phyloP scores from a whole-genome alignment of 371 early-diverging fungal genomes.

The Mucor ambiguus region DNA sequence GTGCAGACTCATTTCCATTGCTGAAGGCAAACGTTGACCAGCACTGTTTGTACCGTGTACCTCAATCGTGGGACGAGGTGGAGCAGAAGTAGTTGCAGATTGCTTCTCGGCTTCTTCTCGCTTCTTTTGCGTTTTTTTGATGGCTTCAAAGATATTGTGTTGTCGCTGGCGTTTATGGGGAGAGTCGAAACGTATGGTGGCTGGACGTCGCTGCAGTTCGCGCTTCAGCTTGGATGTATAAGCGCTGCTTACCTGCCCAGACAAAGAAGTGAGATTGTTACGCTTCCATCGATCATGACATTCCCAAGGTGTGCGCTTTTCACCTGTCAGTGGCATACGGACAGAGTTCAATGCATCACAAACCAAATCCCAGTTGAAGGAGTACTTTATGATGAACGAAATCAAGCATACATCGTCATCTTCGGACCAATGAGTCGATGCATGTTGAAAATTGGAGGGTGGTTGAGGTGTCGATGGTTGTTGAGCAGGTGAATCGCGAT shows the following conservation, averaged over 20 bases:
- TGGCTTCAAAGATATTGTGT: conserved; percentile 48
- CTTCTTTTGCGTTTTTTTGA: conserved; percentile 50
- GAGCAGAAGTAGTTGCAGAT: conserved; percentile 14
- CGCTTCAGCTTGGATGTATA: conserved; percentile 17
- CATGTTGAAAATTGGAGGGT: conserved; percentile 24
- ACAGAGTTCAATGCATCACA: conserved; percentile 61
- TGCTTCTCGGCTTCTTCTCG: conserved; percentile 47
- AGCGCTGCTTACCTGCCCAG: conserved; percentile 45
- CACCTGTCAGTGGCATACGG: conserved; percentile 55
- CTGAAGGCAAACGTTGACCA: conserved; percentile 62
- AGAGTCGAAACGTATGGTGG: conserved; percentile 24
- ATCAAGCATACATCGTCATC: conserved; percentile 74
- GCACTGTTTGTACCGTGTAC: conserved; percentile 46
- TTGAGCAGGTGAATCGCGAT: conserved; percentile 46
- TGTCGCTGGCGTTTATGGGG: conserved; percentile 34
- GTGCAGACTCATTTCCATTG: conserved; percentile 72
- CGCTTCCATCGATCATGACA: conserved; percentile 62
- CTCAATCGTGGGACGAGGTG: conserved; percentile 52
- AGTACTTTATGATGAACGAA: conserved; percentile 56
- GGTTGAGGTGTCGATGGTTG: conserved; percentile 50
- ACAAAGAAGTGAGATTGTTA: conserved; percentile 43
- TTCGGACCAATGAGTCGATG: conserved; percentile 57
- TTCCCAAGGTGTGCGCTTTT: conserved; percentile 70
- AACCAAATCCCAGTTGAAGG: conserved; percentile 74
- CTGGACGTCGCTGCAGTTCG: conserved; percentile 33